A percentile compares a stretch with the other conserved stretches of the same genome.
phyloP scores from a whole-genome alignment of 2,329 filamentous ascomycete species.

The Trichoderma sp. region DNA sequence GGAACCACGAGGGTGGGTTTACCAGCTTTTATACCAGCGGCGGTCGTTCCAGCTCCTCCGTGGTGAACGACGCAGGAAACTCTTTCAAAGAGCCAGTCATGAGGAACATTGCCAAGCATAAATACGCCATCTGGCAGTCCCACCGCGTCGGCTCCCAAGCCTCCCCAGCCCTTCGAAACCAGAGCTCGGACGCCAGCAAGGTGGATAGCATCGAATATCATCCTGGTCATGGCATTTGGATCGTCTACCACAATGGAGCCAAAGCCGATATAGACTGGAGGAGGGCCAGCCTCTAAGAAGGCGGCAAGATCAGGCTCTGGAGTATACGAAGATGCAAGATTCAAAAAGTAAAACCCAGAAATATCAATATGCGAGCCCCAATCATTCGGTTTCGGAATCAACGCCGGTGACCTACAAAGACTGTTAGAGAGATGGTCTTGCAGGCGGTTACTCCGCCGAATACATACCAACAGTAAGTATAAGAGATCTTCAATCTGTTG shows the following conservation, averaged over 20 bases:
- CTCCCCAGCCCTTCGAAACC: constrained; percentile 87
- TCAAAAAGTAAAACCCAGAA: constrained; percentile 75
- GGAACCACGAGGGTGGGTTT: constrained; percentile 81
- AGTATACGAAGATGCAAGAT: constrained; percentile 65
- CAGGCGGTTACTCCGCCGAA: too few relatives aligned
- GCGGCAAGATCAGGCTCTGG: constrained; percentile 65
- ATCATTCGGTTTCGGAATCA: constrained; percentile 78
- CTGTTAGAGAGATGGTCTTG: neutral
- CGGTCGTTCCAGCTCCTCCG: constrained; percentile 84
- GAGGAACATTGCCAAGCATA: constrained; percentile 82
- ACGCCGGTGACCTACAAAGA: constrained; percentile 60
- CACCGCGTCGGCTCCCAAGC: constrained; percentile 71
- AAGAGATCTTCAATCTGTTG: constrained; percentile 73
- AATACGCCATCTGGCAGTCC: constrained; percentile 74
- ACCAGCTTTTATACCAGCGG: constrained; percentile 78
- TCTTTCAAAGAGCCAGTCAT: constrained; percentile 84
- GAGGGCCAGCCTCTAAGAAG: constrained; percentile 68
- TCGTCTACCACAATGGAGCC: constrained; percentile 81
- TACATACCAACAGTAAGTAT: constrained; percentile 81
- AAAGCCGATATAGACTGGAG: constrained; percentile 81
- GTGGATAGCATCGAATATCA: constrained; percentile 71
- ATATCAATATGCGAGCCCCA: constrained; percentile 73
- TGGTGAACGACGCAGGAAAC: constrained; percentile 85
- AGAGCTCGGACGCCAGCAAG: constrained; percentile 72
- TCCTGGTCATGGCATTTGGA: constrained; percentile 67